phyloP scores from a whole-genome alignment of 768 basidiomycete species.

The Agaricus blazei region DNA sequence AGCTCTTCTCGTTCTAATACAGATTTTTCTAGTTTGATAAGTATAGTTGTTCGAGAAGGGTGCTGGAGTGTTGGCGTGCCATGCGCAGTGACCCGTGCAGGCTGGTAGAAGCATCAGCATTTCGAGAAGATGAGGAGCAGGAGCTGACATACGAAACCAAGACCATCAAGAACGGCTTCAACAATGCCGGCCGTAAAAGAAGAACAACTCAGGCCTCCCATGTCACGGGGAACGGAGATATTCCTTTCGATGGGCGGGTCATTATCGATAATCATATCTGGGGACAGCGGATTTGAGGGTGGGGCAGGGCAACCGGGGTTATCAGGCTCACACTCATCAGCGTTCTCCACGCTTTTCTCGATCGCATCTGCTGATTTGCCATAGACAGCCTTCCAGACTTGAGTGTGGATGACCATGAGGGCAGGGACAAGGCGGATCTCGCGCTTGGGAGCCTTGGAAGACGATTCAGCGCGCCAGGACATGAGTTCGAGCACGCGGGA shows the following conservation, averaged over 20 bases:
- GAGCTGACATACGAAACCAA: constrained; percentile 74
- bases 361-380: constrained; percentile 92
- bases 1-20: constrained; percentile 93
- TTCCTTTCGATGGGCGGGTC: constrained; percentile 88
- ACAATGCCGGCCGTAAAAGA: constrained; percentile 97
- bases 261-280: constrained; percentile 98
- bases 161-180: constrained; percentile 91
- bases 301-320: constrained; percentile 7
- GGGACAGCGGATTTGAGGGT: constrained; percentile 1
- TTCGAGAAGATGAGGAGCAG: not conserved
- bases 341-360: constrained; percentile 93
- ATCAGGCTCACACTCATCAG: constrained; percentile 77
- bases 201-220: constrained; percentile 93
- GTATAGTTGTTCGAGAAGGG: constrained; percentile 88
- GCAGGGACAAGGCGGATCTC: constrained; percentile 88
- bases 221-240: constrained; percentile 91
- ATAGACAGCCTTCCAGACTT: constrained; percentile 93
- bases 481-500: constrained; percentile 82
- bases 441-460: constrained; percentile 86
- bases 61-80: constrained; percentile 78
- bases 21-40: constrained; percentile 92
- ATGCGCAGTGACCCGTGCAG: constrained; percentile 94
- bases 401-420: constrained; percentile 91
- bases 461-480: constrained; percentile 72
- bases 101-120: constrained; percentile 42